Base-by-base conservation (phyloP, 2,329 filamentous ascomycete genomes). In the Calonectria crousiana region DNA sequence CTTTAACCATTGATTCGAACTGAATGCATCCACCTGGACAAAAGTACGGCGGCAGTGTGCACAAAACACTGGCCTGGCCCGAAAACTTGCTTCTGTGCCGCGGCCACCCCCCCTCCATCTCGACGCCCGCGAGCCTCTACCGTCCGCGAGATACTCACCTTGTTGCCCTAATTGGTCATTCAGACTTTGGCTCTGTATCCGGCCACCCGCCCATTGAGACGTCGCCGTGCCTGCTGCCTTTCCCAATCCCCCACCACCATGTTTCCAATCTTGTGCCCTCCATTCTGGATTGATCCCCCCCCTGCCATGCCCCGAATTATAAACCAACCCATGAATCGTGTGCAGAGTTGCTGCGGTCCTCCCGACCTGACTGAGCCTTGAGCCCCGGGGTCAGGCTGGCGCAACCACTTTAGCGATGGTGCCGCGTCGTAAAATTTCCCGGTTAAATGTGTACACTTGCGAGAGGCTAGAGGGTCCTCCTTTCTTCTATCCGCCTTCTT, bases 301-400 rank as follows among this genome's bases (percentile, higher is more conserved):
- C 69, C 28, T 64, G 36, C 60, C 38, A 44, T 64, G 26, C 36
- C 38, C 60, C 26, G 60, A 44, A 64, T 64, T 64, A 69, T 47
- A 51, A 49, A 49, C 38, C 58, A 44, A 23, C 65, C 66, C 60
- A 67, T 69, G 71, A 69, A 73, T 73, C 71, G 71, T 51, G 71
- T 69, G 66, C 34, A 67, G 23, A 41, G 49, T 38, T 34, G 56
- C 32, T 26, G 56, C 56, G 56, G 56, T 60, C 32, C 11, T 36
- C 49, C 23, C 56, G 53, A 51, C 62, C 64, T 67, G 64, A 72
- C 64, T 67, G 64, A 72, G 69, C 34, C 41, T 62, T 67, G 69
- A 72, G 69, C 41, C 69, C 44, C 28, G 23, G 20, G 20, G 20
- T 18, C 44, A 34, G 26, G 65, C 49, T 67, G 56, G 68, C 56